Conservation (phyloP, 345 rosid genomes). For the Microthlaspi erraticum region DNA sequence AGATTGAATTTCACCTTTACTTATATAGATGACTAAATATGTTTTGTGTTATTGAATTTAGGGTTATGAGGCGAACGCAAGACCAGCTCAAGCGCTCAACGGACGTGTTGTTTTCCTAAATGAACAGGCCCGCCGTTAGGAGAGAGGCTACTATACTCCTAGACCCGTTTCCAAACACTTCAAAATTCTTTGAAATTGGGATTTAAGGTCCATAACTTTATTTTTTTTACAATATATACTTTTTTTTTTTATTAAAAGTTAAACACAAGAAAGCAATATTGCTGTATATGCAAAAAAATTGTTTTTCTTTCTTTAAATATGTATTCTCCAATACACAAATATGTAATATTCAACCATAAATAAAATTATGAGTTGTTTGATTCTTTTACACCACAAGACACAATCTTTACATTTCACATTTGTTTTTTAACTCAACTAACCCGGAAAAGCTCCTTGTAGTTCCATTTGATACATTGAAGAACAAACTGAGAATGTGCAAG, state of each 20-base stretch:
- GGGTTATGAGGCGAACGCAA: constrained; percentile 43
- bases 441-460: constrained; percentile 13
- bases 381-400: constrained; percentile 28
- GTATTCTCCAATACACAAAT: constrained; percentile 3
- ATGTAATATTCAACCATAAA: constrained; percentile 40
- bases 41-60: constrained; percentile 19
- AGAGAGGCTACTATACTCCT: neutral
- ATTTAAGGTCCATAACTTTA: neutral
- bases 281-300: neutral
- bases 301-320: neutral
- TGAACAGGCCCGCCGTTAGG: constrained; percentile 2
- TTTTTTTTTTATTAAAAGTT: neutral
- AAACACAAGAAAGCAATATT: neutral
- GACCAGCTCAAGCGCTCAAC: constrained; percentile 37
- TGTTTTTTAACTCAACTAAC: constrained; percentile 18
- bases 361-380: constrained; percentile 30
- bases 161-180: neutral
- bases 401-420: constrained; percentile 31
- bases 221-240: neutral
- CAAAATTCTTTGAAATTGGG: constrained; percentile 9
- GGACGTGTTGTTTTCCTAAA: constrained; percentile 33
- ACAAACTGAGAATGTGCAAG: constrained; percentile 12
- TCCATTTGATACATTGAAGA: constrained; percentile 9
- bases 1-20: neutral
- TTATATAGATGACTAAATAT: neutral